Percentiles rank a stretch among this genome's conserved stretches.
Conservation (phyloP, 2,329 filamentous ascomycete species). For the Ceratocystis colombiana region DNA sequence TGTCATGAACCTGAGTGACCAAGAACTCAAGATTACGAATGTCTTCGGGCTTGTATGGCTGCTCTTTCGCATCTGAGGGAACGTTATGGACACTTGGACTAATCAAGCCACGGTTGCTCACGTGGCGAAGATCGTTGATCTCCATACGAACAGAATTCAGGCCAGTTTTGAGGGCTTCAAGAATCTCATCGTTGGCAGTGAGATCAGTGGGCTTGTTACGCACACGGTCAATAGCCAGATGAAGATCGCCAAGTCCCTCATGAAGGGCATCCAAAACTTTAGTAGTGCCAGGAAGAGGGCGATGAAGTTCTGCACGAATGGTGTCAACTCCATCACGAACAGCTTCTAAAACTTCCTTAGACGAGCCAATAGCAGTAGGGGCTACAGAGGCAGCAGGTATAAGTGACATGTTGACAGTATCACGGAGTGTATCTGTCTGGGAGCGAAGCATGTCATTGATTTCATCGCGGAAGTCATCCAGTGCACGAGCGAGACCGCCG, state of each 20-base stretch:
- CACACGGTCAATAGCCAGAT: constrained; percentile 65
- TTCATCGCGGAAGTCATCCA: constrained; percentile 58
- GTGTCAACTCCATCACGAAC: constrained; percentile 63
- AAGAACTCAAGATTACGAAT: constrained; percentile 23
- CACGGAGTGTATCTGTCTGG: constrained; percentile 72
- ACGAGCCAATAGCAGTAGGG: constrained; percentile 8
- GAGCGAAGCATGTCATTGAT: constrained; percentile 62
- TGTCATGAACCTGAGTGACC: constrained; percentile 18
- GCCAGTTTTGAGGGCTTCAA: constrained; percentile 77
- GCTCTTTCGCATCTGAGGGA: constrained; percentile 28
- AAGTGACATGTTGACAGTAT: constrained; percentile 61
- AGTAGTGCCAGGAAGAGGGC: constrained; percentile 59
- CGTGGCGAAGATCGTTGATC: constrained; percentile 64
- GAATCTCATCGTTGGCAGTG: constrained; percentile 77
- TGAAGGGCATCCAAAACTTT: constrained; percentile 85
- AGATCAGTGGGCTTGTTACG: constrained; percentile 71
- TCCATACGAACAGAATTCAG: constrained; percentile 66
- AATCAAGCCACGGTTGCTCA: constrained; percentile 42
- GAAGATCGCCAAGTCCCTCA: constrained; percentile 71
- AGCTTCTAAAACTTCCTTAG: constrained; percentile 60
- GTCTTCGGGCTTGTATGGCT: constrained; percentile 13
- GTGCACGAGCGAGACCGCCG: constrained; percentile 39
- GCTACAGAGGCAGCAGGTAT: constrained; percentile 44
- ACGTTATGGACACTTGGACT: constrained; percentile 44
- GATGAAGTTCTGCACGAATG: constrained; percentile 64